phyloP scores from a whole-genome alignment of 2,329 filamentous ascomycete genomes.

The Cladosporium austrohemisphaericum region DNA sequence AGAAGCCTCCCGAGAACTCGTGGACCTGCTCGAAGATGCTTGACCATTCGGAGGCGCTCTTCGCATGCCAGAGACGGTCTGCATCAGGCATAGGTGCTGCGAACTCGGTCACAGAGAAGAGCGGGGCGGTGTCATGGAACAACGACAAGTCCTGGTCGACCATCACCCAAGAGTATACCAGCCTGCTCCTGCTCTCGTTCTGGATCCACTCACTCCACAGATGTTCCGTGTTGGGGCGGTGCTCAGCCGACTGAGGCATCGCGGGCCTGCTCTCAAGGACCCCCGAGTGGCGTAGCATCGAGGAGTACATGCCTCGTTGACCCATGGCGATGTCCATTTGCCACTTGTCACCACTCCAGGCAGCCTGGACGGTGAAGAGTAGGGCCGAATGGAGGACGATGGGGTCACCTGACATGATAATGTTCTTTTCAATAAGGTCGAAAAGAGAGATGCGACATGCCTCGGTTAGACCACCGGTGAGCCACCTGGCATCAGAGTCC shows the following conservation, averaged over 20 bases:
- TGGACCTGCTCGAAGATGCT: slow-evolving; percentile 57
- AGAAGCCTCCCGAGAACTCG: slow-evolving; percentile 51
- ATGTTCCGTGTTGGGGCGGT: slow-evolving; percentile 48
- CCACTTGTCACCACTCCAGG: slow-evolving; percentile 74
- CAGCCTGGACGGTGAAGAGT: slow-evolving; percentile 64
- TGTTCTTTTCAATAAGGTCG: slow-evolving; percentile 68
- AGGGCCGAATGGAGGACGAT: slow-evolving; percentile 62
- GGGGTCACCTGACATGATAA: slow-evolving; percentile 63
- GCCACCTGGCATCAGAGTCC: slow-evolving; percentile 60
- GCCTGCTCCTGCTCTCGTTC: slow-evolving; percentile 60
- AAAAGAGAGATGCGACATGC: slow-evolving; percentile 69
- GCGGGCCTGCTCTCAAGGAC: slow-evolving; percentile 53
- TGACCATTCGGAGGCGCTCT: slow-evolving; percentile 57
- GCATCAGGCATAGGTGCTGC: slow-evolving; percentile 61
- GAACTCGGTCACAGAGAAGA: slow-evolving; percentile 64
- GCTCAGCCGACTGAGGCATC: slow-evolving; percentile 43
- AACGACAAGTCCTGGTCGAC: slow-evolving; percentile 68
- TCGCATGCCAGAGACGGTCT: slow-evolving; percentile 61
- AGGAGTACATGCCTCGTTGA: slow-evolving; percentile 68
- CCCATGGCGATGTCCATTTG: slow-evolving; percentile 75
- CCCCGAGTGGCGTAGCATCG: slow-evolving; percentile 67
- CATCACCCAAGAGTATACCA: slow-evolving; percentile 74
- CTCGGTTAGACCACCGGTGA: slow-evolving; percentile 65
- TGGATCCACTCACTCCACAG: slow-evolving; percentile 64
- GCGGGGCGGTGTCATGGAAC: slow-evolving; percentile 60